Conservation (phyloP, 129 eudicot species). For the Flaveria sonorensis region DNA sequence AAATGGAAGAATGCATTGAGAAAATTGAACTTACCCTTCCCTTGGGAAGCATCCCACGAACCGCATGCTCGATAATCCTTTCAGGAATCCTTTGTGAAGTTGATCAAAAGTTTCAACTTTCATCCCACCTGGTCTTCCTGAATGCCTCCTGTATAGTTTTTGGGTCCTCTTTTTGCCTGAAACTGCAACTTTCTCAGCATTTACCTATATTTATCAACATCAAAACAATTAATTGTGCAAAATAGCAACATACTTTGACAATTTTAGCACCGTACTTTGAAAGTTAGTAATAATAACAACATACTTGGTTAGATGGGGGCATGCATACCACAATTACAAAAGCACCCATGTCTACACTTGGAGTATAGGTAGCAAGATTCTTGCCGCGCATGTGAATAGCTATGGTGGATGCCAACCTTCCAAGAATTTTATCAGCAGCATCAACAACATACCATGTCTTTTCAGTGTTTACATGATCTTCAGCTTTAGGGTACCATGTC, state of each 20-base stretch:
- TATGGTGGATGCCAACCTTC: conserved; percentile 75
- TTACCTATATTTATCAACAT: conserved; percentile 51
- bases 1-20: neutral
- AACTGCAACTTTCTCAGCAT: conserved; percentile 91
- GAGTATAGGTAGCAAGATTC: conserved; percentile 79
- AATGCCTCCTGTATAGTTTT: conserved; percentile 91
- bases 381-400: conserved; percentile 92
- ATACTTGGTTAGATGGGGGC: too few species aligned
- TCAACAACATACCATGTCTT: conserved; percentile 96
- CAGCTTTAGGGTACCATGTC: conserved; percentile 96
- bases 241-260: too few species aligned
- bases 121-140: conserved; percentile 99
- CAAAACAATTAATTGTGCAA: too few species aligned
- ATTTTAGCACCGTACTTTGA: too few species aligned
- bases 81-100: conserved; percentile 94
- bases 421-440: conserved; percentile 87
- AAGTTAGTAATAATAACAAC: too few species aligned
- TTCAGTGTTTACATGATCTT: conserved; percentile 72
- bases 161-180: conserved; percentile 90
- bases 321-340: conserved; percentile 84
- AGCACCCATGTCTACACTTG: conserved; percentile 98
- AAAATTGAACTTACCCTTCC: conserved; percentile 37
- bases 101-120: conserved; percentile 90
- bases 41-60: conserved; percentile 99
- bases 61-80: conserved; percentile 92